Base-by-base conservation (phyloP, 345 rosid species). In the Mangifera indica region DNA sequence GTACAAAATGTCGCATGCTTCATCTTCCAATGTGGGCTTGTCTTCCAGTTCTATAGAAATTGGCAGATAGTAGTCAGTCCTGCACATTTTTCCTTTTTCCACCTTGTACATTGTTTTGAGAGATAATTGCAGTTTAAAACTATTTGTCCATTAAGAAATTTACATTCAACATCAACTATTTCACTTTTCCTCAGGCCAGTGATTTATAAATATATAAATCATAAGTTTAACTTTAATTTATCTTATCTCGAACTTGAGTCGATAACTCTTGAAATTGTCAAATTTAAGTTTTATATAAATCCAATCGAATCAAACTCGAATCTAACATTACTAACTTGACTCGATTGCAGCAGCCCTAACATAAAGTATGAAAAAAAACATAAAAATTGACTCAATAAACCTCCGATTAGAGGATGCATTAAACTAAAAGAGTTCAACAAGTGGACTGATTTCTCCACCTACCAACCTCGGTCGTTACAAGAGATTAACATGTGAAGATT, bases 351-450 rank as follows among this genome's bases (percentile, higher is more conserved):
- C 49, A 34, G n/a, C n/a, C n/a, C 37, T 17, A 20, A 72, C 1
- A 40, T 40, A 53, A 34, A 12, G 14, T 6, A 5, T 37, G 26
- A n/a, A 59, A 10, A n/a, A 17, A 10, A 7, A 57, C 24, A 60
- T 55, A 65, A 66, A 66, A 76, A n/a, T 0, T 65, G 75, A 73
- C 85, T 70, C 80, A 46, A 77, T 29, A 67, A 60, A 56, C 81
- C 81, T 82, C 80, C 57, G 79, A 78, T 62, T 57, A 74, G 83
- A 78, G 84, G 81, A 73, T 72, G 77, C 79, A 79, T 75, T 75
- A 52, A 22, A 70, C 26, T 49, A 67, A 54, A 69, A 42, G 68
- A 20, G 68, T 76, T 60, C 58, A 49, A 64, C 60, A 73, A 29
- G 34, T 24, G 32, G 67, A 76, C 67, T 48, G 25, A 40, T 48